These are phyloP conservation scores for Hygrocybe coccinea DNA, from an alignment of 768 basidiomycete genomes.

Conservation along the genomic window DNA sequence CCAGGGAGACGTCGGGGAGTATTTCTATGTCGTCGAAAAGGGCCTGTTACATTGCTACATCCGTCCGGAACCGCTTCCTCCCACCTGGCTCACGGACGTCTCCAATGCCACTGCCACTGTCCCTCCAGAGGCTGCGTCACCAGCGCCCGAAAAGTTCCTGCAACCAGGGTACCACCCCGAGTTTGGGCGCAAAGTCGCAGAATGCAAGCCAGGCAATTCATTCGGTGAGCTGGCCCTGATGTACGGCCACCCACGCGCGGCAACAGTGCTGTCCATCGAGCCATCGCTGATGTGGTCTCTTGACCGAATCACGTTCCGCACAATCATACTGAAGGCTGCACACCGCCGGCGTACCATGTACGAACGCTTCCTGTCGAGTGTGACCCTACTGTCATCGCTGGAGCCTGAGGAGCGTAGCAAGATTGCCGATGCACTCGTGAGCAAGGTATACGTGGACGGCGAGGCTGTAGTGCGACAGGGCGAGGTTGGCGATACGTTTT, in stretches of 20 bases:
- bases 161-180: constrained; percentile 63
- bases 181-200: constrained; percentile 77
- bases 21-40: constrained; percentile 94
- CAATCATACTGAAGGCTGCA: constrained; percentile 91
- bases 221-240: constrained; percentile 97
- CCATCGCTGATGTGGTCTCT: constrained; percentile 87
- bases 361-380: constrained; percentile 90
- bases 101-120: not conserved
- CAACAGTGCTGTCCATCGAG: constrained; percentile 84
- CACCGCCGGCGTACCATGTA: constrained; percentile 92
- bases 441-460: constrained; percentile 74
- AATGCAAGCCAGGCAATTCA: constrained; percentile 77
- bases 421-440: constrained; percentile 92
- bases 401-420: constrained; percentile 89
- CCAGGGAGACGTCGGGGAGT: constrained; percentile 95
- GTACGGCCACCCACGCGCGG: constrained; percentile 96
- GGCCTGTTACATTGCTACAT: constrained; percentile 84
- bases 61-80: constrained; percentile 59
- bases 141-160: constrained; percentile 46
- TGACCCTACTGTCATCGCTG: constrained; percentile 80
- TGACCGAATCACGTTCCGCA: constrained; percentile 97
- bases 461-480: constrained; percentile 88
- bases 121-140: constrained; percentile 28
- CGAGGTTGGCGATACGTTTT: constrained; percentile 95
- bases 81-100: constrained; percentile 47